Evolutionary conservation across 169 alveolate species (phyloP).

Genomic region (Cryptosporidium muris): DNA sequence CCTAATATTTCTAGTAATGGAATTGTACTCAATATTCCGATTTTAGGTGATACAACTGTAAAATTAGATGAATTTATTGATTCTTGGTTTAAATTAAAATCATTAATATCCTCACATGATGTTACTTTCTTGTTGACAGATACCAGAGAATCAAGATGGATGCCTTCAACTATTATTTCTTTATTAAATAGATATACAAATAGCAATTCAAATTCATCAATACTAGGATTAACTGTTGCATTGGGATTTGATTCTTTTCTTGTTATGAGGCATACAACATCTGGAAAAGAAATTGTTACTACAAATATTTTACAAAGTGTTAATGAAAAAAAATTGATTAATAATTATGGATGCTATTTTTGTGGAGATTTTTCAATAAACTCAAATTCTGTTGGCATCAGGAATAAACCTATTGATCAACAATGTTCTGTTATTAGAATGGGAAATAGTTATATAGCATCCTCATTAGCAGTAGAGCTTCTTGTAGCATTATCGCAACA

Average conservation of each 20-base stretch:
- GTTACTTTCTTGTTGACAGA: conserved; percentile 85
- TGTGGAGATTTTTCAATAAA: conserved; percentile 87
- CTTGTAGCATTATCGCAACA: conserved; percentile 81
- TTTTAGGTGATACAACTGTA: conserved; percentile 87
- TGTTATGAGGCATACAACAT: conserved; percentile 85
- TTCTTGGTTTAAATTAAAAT: background rate
- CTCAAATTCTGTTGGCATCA: conserved; percentile 81
- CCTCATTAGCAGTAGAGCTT: conserved; percentile 86
- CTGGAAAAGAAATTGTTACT: conserved; percentile 33
- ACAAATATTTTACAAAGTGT: conserved; percentile 67
- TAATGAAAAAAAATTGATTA: background rate
- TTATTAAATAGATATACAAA: conserved; percentile 70
- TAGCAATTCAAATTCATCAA: conserved; percentile 37
- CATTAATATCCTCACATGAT: conserved; percentile 70
- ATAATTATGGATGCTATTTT: conserved; percentile 87
- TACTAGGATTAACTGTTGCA: conserved; percentile 86
- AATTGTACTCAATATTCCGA: conserved; percentile 80
- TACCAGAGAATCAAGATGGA: conserved; percentile 89
- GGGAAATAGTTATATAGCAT: conserved; percentile 86
- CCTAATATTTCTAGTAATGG: conserved; percentile 86
- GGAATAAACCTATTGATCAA: conserved; percentile 89
- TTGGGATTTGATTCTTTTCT: conserved; percentile 89
- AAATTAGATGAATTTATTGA: conserved; percentile 73
- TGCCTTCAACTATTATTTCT: conserved; percentile 84
- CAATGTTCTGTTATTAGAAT: conserved; percentile 91